Base-by-base conservation (phyloP, 257 asterid genomes). In the Penstemon newberryi region DNA sequence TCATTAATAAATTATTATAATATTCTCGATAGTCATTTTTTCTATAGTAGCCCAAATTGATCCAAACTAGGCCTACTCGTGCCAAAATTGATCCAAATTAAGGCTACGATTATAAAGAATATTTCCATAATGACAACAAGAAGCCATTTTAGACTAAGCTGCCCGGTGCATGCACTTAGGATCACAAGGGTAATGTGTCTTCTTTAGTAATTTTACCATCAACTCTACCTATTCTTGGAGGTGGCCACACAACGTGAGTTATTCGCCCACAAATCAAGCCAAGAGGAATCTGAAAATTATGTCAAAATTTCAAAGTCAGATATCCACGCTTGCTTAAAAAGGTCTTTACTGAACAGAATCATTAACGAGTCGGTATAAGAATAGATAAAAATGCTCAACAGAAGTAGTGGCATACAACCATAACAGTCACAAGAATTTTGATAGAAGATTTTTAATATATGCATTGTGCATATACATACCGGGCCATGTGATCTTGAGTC, bases 401-500 rank as follows among this genome's bases (percentile, higher is more conserved):
- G 3, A 44, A 3, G 46, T 57, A 56, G 57, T 56, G 38, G 10
- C 13, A 56, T 3, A 49, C 4, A 47, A 63, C 11, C 56, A 46
- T 63, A 36, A 18, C 4, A 54, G 39, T 25, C 39, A 36, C 5
- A n/a, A 56, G n/a, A 70, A 41, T 49, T 37, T 37, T 41, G 6
- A 25, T 5, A 0, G 47, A 55, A 37, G n/a, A 51, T 42, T 60
- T 12, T 15, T 46, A n/a, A 50, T 5, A 37, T 51, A 51, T 10
- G 33, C 53, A 38, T 18, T 3, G 9, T 52, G 5, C 12, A 19
- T 11, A 15, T 6, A 70, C 82, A 38, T 90, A 93, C 95, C 79
- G 96, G 86, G 60, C 99, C 99, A 71, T 73, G 64, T 13, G 95
- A 83, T 72, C 96, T 83, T 3, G 97, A 91, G 77, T 94, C 99